Evolutionary conservation across 1,284 basidiomycete species (phyloP).

Genomic region (Irpex sp.): DNA sequence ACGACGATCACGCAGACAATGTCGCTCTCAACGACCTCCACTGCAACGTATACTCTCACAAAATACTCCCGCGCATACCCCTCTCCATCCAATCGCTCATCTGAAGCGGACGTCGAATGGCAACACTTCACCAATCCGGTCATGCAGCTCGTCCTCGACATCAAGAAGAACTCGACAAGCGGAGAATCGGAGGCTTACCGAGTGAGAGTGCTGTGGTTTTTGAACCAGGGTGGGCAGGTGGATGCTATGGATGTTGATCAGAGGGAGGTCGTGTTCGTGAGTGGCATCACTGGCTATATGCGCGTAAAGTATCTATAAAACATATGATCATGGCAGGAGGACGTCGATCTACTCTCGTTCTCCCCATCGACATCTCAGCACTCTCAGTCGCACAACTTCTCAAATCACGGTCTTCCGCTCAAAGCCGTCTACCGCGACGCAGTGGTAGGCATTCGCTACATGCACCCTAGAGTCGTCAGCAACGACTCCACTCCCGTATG

Average conservation of each 20-base stretch:
- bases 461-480: slow-evolving; percentile 42
- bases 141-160: slow-evolving; percentile 60
- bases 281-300: background rate
- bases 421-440: slow-evolving; percentile 74
- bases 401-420: slow-evolving; percentile 53
- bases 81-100: slow-evolving; percentile 9
- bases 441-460: slow-evolving; percentile 69
- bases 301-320: too few relatives aligned
- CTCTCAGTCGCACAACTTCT: slow-evolving; percentile 14
- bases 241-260: slow-evolving; percentile 36
- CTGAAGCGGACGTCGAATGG: slow-evolving; percentile 49
- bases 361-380: slow-evolving; percentile 38
- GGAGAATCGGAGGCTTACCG: slow-evolving; percentile 56
- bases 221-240: slow-evolving; percentile 33
- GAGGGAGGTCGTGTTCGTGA: slow-evolving; percentile 58
- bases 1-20: slow-evolving; percentile 21
- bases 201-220: slow-evolving; percentile 59
- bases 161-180: slow-evolving; percentile 40
- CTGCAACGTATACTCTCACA: slow-evolving; percentile 47
- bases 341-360: slow-evolving; percentile 66
- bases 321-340: slow-evolving; percentile 61
- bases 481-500: slow-evolving; percentile 39
- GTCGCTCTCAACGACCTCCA: slow-evolving; percentile 56
- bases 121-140: slow-evolving; percentile 72
- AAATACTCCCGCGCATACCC: slow-evolving; percentile 71